Percentiles rank a stretch among this genome's conserved stretches.
Evolutionary conservation across 2,329 filamentous ascomycete species (phyloP).

Genomic region (Neophaeococcomyces mojaviensis): DNA sequence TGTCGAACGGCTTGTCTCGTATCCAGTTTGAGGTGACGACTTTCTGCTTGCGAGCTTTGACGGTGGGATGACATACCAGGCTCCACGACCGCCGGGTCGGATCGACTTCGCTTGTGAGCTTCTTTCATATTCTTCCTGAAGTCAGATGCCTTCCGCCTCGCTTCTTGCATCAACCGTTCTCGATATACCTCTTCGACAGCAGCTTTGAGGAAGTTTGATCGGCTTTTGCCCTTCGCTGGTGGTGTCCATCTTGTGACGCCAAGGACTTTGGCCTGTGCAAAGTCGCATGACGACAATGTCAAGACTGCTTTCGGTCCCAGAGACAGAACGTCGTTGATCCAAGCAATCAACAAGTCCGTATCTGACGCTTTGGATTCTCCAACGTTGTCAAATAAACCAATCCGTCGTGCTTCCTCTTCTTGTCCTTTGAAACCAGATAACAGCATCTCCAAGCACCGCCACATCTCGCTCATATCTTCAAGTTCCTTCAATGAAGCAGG

Average conservation of each 20-base stretch:
- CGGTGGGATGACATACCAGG: too few species aligned
- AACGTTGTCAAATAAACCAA: constrained; percentile 46
- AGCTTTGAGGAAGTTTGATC: constrained; percentile 53
- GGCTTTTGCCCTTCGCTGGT: constrained; percentile 39
- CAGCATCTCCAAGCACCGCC: constrained; percentile 53
- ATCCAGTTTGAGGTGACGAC: not conserved
- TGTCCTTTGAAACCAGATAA: constrained; percentile 50
- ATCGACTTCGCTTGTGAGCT: constrained; percentile 4
- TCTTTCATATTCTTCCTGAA: constrained; percentile 9
- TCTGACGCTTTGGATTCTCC: constrained; percentile 22
- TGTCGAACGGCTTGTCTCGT: not conserved
- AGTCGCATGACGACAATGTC: constrained; percentile 41
- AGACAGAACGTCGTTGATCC: constrained; percentile 53
- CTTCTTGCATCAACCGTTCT: constrained; percentile 27
- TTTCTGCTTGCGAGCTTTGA: not conserved
- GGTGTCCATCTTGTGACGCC: constrained; percentile 53
- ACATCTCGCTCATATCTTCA: constrained; percentile 59
- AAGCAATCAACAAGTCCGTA: constrained; percentile 54
- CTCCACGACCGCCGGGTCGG: not conserved
- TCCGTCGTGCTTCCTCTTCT: constrained; percentile 46
- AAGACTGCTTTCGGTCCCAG: constrained; percentile 51
- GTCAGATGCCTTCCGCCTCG: constrained; percentile 15
- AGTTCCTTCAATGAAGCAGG: constrained; percentile 46
- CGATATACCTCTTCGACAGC: constrained; percentile 55
- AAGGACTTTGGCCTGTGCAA: constrained; percentile 45